phyloP scores from a whole-genome alignment of 352 stramenopile genomes.

The Phytophthora crassamura region DNA sequence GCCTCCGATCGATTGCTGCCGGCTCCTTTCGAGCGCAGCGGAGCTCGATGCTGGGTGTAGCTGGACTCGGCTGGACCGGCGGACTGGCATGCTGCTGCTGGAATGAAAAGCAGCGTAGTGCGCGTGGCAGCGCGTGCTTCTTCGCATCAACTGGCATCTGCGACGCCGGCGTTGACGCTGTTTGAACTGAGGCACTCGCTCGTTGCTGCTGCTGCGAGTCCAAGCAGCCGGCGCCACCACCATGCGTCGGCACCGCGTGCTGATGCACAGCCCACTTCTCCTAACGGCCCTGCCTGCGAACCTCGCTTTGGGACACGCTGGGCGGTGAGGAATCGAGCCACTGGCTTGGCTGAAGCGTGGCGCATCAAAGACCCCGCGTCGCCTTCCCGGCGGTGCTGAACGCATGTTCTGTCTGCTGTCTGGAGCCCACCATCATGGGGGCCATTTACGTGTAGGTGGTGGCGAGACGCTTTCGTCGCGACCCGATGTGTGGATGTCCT shows the following conservation, averaged over 20 bases:
- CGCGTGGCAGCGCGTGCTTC: not conserved
- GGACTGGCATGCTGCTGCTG: not conserved
- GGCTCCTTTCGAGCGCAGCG: not conserved
- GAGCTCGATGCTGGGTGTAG: not conserved
- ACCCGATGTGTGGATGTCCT: constrained; percentile 12
- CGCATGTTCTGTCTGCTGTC: constrained; percentile 3
- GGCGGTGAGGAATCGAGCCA: constrained; percentile 25
- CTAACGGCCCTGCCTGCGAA: no score
- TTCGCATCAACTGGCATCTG: no score
- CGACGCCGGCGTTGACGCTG: no score
- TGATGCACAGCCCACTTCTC: constrained; percentile 3
- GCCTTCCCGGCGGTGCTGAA: constrained; percentile 22
- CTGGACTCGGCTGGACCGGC: not conserved
- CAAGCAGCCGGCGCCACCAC: not conserved
- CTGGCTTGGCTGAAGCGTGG: no score
- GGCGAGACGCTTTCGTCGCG: not conserved
- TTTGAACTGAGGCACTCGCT: not conserved
- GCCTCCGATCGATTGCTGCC: no score
- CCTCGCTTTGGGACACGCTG: constrained; percentile 11
- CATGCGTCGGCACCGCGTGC: constrained; percentile 1
- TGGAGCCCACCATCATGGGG: constrained; percentile 12
- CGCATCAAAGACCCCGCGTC: constrained; percentile 8
- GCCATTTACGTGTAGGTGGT: not conserved
- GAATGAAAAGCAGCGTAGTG: constrained; percentile 11
- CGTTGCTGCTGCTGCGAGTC: not conserved